Conservation (phyloP, 1,139 yeast genomes). For the Komagataea norvegica region DNA sequence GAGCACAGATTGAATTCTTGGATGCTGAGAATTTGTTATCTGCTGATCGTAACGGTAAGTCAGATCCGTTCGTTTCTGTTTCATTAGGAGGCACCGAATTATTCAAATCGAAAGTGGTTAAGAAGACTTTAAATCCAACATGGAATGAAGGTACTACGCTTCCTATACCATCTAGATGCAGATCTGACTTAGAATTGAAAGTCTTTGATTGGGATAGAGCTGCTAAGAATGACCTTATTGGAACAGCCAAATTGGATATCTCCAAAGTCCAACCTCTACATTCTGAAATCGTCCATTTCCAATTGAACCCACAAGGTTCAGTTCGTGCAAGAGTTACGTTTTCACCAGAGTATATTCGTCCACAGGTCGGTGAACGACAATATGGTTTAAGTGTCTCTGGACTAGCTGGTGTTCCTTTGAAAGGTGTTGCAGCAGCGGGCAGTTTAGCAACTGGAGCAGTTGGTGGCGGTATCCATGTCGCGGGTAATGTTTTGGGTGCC, state of each 20-base stretch:
- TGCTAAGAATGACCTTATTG: slow-evolving; percentile 59
- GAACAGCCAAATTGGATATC: slow-evolving; percentile 47
- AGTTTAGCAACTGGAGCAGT: slow-evolving; percentile 37
- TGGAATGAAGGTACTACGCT: slow-evolving; percentile 64
- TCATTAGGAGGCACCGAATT: slow-evolving; percentile 50
- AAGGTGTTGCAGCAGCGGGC: slow-evolving; percentile 41
- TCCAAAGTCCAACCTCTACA: slow-evolving; percentile 42
- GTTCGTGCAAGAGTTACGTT: slow-evolving; percentile 50
- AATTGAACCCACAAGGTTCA: slow-evolving; percentile 58
- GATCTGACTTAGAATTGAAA: slow-evolving; percentile 44
- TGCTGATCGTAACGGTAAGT: slow-evolving; percentile 67
- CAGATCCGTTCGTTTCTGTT: slow-evolving; percentile 61
- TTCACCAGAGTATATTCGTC: slow-evolving; percentile 64
- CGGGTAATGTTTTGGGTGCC: slow-evolving; percentile 32
- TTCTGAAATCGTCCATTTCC: slow-evolving; percentile 42
- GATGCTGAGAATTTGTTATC: slow-evolving; percentile 50
- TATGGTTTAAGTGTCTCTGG: slow-evolving; percentile 39
- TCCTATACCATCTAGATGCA: slow-evolving; percentile 58
- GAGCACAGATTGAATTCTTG: slow-evolving; percentile 48
- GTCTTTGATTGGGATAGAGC: slow-evolving; percentile 77
- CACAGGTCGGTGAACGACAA: slow-evolving; percentile 43
- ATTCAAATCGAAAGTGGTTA: slow-evolving; percentile 54
- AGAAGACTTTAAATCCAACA: slow-evolving; percentile 61
- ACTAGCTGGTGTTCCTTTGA: slow-evolving; percentile 44
- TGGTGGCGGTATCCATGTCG: slow-evolving; percentile 34